Base-by-base conservation (phyloP, 2,329 filamentous ascomycete species). In the Metarhizium humberi region DNA sequence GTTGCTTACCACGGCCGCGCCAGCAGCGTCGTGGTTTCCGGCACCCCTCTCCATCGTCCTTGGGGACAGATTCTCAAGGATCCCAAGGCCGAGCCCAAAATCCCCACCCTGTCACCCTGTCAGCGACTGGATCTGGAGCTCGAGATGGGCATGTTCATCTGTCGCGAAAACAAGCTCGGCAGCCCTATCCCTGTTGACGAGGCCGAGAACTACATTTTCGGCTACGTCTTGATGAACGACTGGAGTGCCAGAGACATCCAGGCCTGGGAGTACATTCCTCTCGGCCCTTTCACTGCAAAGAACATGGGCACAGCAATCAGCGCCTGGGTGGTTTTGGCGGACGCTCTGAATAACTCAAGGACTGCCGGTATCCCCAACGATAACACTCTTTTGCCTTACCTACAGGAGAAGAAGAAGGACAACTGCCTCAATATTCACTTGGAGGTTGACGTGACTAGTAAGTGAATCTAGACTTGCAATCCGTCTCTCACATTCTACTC, bases 1-100 rank as follows among this genome's bases (percentile, higher is more conserved):
- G 87, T 92, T 3, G 89, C 84, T 1, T 94, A 94, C 63, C 89
- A 94, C 66, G 87, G 88, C 4, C 82, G 89, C 57, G 86, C 88
- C 3, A 89, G 85, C 14, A 88, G 85, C 4, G 80, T 92, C 8
- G 86, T 92, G 1, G 73, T 87, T 3, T 90, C 87, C 0, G 87
- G 87, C 6, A 91, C 88, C 0, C 80, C 83, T 0, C 83, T 94
- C 56, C 77, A 79, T 20, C 78, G 89, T 25, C 89, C 89, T 0
- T 82, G 84, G 59, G 89, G 89, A 1, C 89, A 92, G 67, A 85
- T 90, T 55, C 69, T 91, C 13, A 60, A 59, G 13, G 67, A 71
- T 20, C 66, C 71, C 42, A 80, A 60, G 73, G 80, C 59, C 0
- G 61, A 64, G 81, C 84, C 68, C 65, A 78, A 56, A 83, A 75